Conservation (phyloP, 495 filamentous ascomycete genomes). For the Neurospora sublineolata region DNA sequence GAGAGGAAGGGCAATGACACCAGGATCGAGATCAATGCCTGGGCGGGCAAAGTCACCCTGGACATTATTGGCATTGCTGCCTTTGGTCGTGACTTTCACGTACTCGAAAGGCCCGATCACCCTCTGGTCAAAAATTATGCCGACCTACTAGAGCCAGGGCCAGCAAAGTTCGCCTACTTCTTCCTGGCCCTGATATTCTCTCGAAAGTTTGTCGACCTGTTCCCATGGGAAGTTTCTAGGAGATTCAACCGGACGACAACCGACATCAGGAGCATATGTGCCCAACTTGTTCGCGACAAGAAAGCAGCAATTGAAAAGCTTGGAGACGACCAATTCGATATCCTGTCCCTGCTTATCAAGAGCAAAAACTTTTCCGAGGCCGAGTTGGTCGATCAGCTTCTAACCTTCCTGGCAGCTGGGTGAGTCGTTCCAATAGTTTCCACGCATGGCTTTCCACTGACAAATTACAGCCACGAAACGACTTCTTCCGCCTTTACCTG, state of each 20-base stretch:
- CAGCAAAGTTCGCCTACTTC: constrained; percentile 28
- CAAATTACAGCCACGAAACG: constrained; percentile 54
- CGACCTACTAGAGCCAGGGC: constrained; percentile 36
- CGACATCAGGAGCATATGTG: constrained; percentile 48
- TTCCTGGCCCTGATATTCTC: constrained; percentile 37
- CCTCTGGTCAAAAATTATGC: constrained; percentile 56
- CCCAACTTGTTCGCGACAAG: constrained; percentile 54
- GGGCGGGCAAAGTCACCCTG: constrained; percentile 62
- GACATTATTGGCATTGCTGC: constrained; percentile 80
- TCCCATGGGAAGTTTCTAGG: constrained; percentile 55
- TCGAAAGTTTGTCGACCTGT: constrained; percentile 29
- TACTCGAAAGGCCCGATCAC: constrained; percentile 49
- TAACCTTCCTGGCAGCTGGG: constrained; percentile 75
- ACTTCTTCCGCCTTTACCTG: constrained; percentile 41
- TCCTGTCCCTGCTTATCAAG: constrained; percentile 66
- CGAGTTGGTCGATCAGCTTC: constrained; percentile 72
- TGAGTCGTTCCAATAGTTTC: background rate
- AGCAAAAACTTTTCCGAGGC: constrained; percentile 64
- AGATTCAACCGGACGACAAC: constrained; percentile 40
- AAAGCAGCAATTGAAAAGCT: constrained; percentile 43
- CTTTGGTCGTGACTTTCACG: constrained; percentile 64
- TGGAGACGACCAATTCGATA: constrained; percentile 50
- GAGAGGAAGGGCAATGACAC: constrained; percentile 26
- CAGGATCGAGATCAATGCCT: constrained; percentile 52
- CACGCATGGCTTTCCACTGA: background rate